These are phyloP conservation scores for Alternaria arborescens DNA, from an alignment of 2,329 filamentous ascomycete genomes.

Conservation along the genomic window DNA sequence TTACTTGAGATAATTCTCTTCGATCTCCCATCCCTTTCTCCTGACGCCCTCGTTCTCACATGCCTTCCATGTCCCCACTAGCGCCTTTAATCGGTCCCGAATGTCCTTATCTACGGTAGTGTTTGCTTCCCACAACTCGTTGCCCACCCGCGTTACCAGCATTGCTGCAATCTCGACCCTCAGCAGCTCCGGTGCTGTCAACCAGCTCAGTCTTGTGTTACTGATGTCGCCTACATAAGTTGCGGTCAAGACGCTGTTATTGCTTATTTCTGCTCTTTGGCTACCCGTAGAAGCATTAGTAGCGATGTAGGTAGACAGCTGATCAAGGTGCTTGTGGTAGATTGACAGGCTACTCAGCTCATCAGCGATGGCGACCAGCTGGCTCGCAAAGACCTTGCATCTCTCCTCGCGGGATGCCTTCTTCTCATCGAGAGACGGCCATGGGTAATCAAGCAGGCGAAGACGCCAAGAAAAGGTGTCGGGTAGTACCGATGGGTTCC, in stretches of 20 bases:
- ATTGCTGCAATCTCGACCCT: constrained; percentile 35
- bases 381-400: constrained; percentile 29
- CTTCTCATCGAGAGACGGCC: neutral
- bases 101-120: constrained; percentile 3
- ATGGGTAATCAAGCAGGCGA: constrained; percentile 37
- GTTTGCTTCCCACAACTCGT: neutral
- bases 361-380: constrained; percentile 24
- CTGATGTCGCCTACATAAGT: constrained; percentile 33
- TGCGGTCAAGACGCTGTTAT: constrained; percentile 26
- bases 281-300: neutral
- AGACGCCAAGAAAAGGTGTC: constrained; percentile 37
- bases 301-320: constrained; percentile 14
- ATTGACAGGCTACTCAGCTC: constrained; percentile 18
- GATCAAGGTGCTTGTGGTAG: constrained; percentile 27
- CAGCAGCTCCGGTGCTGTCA: constrained; percentile 33
- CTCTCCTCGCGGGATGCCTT: constrained; percentile 13
- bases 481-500: constrained; percentile 31
- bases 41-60: constrained; percentile 40
- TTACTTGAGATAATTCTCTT: neutral
- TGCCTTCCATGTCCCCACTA: constrained; percentile 30
- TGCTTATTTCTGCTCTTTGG: constrained; percentile 7
- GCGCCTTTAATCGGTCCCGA: constrained; percentile 12
- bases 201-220: constrained; percentile 31
- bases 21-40: constrained; percentile 19
- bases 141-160: constrained; percentile 17